A percentile compares a stretch with the other conserved stretches of the same genome.
These are phyloP conservation scores for Alternaria rosae DNA, from an alignment of 2,329 filamentous ascomycete species.

Conservation along the genomic window DNA sequence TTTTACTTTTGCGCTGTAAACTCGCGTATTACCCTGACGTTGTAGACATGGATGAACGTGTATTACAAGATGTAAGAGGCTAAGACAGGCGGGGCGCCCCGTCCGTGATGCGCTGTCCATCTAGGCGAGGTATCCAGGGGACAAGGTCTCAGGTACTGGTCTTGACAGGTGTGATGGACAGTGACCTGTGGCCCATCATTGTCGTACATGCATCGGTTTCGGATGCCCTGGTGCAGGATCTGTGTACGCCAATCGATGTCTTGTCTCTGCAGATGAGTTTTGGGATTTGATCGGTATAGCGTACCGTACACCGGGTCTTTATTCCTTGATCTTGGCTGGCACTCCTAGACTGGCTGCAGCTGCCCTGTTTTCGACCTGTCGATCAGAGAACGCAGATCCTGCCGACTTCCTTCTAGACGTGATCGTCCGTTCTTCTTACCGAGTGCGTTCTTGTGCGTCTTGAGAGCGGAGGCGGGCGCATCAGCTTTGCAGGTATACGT, in stretches of 20 bases:
- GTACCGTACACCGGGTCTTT: not conserved
- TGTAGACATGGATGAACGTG: not conserved
- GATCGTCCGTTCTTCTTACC: not conserved
- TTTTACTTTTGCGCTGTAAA: not conserved
- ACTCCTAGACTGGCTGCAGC: not conserved
- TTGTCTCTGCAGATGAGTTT: not conserved
- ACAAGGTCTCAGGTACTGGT: not conserved
- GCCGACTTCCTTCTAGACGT: not conserved
- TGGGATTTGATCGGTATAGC: not conserved
- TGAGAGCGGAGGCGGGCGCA: not conserved
- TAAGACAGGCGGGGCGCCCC: not conserved
- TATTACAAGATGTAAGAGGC: not conserved
- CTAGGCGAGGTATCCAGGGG: not conserved
- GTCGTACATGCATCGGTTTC: not conserved
- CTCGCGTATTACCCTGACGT: not conserved
- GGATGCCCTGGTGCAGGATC: not conserved
- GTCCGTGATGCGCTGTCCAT: not conserved
- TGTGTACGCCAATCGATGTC: not conserved
- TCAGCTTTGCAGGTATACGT: not conserved
- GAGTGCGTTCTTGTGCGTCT: not conserved
- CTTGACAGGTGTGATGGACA: not conserved
- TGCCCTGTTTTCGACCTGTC: not conserved
- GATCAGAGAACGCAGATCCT: not conserved
- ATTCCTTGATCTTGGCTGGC: not conserved
- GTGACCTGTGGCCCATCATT: not conserved